Percentiles rank a stretch among this genome's conserved stretches.
Conservation (phyloP, 805 yeast species). For the Myxozyma melibiosi region DNA sequence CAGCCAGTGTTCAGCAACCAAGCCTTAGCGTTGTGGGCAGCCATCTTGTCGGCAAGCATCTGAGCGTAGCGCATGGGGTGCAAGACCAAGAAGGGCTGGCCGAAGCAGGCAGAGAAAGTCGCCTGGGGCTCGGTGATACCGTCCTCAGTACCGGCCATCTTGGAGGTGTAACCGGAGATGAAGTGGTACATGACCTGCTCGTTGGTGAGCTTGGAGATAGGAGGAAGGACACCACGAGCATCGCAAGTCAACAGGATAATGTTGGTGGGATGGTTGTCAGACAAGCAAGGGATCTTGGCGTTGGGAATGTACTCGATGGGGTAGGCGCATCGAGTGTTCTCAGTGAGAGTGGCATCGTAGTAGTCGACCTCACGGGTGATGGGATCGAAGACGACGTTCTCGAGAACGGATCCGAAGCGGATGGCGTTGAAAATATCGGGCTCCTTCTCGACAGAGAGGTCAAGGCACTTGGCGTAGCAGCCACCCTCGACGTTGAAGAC, state of each 20-base stretch:
- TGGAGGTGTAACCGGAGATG: slow-evolving; percentile 97
- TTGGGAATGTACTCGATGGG: slow-evolving; percentile 97
- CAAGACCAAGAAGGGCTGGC: slow-evolving; percentile 96
- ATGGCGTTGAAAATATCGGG: slow-evolving; percentile 97
- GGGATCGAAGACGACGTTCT: slow-evolving; percentile 87
- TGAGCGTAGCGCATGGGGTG: slow-evolving; percentile 98
- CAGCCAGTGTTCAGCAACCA: slow-evolving; percentile 98
- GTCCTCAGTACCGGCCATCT: slow-evolving; percentile 99
- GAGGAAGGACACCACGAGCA: slow-evolving; percentile 97
- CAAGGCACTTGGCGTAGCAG: slow-evolving; percentile 97
- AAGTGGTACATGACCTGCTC: slow-evolving; percentile 99
- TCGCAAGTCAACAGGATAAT: slow-evolving; percentile 93
- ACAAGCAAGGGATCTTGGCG: slow-evolving; percentile 92
- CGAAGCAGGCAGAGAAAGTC: slow-evolving; percentile 97
- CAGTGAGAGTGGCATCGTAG: slow-evolving; percentile 78
- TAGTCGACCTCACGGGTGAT: slow-evolving; percentile 81
- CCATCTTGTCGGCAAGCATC: slow-evolving; percentile 91
- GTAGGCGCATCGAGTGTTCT: slow-evolving; percentile 97
- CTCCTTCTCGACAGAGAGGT: slow-evolving; percentile 85
- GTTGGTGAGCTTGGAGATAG: slow-evolving; percentile 88
- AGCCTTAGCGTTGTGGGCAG: slow-evolving; percentile 84
- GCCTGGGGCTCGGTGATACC: slow-evolving; percentile 99
- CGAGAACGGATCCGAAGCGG: slow-evolving; percentile 91
- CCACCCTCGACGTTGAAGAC: slow-evolving; percentile 99
- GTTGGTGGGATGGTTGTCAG: slow-evolving; percentile 88